These are phyloP conservation scores for Trypanosoma rangeli DNA, from an alignment of 208 protist genomes.

Conservation along the genomic window DNA sequence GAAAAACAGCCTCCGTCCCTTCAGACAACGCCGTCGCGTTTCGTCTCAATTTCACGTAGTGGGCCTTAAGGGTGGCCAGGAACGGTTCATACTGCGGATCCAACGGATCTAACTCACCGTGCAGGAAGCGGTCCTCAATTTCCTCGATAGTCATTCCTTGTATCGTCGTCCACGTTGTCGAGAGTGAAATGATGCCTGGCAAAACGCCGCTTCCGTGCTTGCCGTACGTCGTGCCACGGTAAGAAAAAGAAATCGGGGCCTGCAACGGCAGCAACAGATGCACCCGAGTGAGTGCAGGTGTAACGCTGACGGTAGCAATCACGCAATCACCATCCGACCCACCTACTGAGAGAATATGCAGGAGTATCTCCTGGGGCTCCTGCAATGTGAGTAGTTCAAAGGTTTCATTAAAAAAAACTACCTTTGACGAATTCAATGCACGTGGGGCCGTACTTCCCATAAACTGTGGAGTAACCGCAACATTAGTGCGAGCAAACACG, in stretches of 20 bases:
- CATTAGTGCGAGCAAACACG: conserved; percentile 63
- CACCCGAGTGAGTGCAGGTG: conserved; percentile 46
- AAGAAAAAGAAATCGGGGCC: conserved; percentile 61
- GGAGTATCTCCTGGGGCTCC: conserved; percentile 72
- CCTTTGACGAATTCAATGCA: conserved; percentile 47
- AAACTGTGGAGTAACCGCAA: conserved; percentile 63
- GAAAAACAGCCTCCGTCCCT: background rate
- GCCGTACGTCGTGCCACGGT: conserved; percentile 22
- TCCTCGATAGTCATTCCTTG: conserved; percentile 53
- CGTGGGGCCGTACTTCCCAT: conserved; percentile 66
- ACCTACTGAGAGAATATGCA: conserved; percentile 71
- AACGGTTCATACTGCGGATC: conserved; percentile 69
- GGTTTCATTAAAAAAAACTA: conserved; percentile 77
- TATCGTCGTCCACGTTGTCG: conserved; percentile 71
- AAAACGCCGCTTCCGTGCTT: conserved; percentile 22
- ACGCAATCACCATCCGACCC: conserved; percentile 31
- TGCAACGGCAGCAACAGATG: conserved; percentile 64
- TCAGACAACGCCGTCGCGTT: background rate
- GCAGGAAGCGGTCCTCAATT: conserved; percentile 68
- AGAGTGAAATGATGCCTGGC: conserved; percentile 52
- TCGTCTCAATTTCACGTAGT: conserved; percentile 51
- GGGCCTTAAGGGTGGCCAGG: conserved; percentile 42
- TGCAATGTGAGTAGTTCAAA: conserved; percentile 72
- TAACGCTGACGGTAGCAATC: conserved; percentile 55
- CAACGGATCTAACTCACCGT: conserved; percentile 55